Conservation (phyloP, 495 filamentous ascomycete genomes). For the Margaritispora aquatica region DNA sequence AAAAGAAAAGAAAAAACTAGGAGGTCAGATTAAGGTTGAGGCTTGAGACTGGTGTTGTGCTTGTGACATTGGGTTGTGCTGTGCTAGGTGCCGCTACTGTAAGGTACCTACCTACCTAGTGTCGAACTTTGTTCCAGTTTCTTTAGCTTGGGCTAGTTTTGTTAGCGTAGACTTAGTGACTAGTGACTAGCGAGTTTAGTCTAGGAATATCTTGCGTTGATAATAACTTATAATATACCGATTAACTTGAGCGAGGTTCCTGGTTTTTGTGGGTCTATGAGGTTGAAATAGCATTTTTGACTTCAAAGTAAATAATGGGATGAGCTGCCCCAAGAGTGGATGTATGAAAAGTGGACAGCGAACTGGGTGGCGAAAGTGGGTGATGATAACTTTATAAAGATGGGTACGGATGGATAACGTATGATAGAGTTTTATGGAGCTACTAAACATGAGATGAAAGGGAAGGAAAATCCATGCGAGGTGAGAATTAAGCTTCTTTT, state of each 20-base stretch:
- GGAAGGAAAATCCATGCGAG: not conserved
- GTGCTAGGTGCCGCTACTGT: not conserved
- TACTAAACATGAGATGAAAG: not conserved
- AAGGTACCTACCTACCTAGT: not conserved
- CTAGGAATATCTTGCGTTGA: too few species aligned
- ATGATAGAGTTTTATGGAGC: not conserved
- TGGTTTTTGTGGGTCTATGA: too few species aligned
- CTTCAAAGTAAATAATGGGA: not conserved
- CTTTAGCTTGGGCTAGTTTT: too few species aligned
- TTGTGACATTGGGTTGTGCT: not conserved
- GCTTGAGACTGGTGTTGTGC: not conserved
- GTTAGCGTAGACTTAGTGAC: too few species aligned
- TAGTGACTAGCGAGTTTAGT: too few species aligned
- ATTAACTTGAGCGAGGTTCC: too few species aligned
- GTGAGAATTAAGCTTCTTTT: not conserved
- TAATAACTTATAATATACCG: too few species aligned
- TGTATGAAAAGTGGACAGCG: not conserved
- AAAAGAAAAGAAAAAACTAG: too few species aligned
- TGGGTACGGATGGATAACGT: not conserved
- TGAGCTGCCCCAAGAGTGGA: not conserved
- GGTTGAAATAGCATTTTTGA: too few species aligned
- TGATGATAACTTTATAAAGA: not conserved
- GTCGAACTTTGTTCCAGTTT: too few species aligned
- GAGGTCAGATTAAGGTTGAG: not conserved
- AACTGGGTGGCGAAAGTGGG: not conserved